Evolutionary conservation across 1,284 basidiomycete species (phyloP), one percentile per base, ranked within the genome.

Genomic region (Ustilago nuda): DNA sequence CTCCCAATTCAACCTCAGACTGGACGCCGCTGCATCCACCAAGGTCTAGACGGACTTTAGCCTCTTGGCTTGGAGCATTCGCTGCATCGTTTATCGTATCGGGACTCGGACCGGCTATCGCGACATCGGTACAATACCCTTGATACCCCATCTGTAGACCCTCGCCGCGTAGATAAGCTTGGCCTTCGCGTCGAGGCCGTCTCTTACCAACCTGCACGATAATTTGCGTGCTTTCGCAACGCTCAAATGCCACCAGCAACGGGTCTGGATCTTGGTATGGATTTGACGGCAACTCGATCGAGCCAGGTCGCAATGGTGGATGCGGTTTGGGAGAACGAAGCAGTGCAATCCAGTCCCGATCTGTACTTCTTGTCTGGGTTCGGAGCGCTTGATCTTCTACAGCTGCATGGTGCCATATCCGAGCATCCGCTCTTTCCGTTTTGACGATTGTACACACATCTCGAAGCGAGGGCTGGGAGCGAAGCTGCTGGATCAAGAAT

Each of bases 141-240:
- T 74, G 66, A 27, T 52, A 74, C 1, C 72, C 72, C 39, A 74
- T 74, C 35, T 74, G 72, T n/a, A 74, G 52, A 2, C 72, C 72
- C 39, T 74, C 72, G 8, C 72, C 72, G 8, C 54, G 55, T 30
- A 74, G 19, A 30, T 61, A 66, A 8, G 58, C 33, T 48, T 63
- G 62, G 4, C 53, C 63, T 11, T 51, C 37, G 1, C 56, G 55
- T 7, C 72, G 58, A 1, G 66, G 63, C 13, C 59, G 32, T 11
- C 72, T 53, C 9, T 56, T 58, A 0, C 72, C 72, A 2, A 74
- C 72, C 33, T 69, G 72, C 12, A 74, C 63, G 33, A 74, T 66
- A 43, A 68, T 63, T 45, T 74, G 72, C 9, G 72, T 74, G 19
- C 57, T 37, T 1, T 54, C 59, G 23, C 66, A 74, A 2, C 15